Conservation (phyloP, 2,329 filamentous ascomycete genomes). For the Beauveria australis region DNA sequence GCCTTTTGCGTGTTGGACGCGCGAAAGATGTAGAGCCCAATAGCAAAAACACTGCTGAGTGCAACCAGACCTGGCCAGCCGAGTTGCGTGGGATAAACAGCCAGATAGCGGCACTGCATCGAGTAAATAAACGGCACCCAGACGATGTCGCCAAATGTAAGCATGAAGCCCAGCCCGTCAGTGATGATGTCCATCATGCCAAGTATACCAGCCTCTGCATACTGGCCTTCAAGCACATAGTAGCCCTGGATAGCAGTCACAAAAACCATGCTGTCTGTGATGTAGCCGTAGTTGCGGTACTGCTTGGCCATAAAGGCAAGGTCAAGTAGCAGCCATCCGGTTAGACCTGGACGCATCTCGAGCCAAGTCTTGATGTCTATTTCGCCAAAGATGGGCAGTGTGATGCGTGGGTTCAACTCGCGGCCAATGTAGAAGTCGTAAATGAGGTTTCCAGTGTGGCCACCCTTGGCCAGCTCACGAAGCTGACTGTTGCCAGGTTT, state of each 20-base stretch:
- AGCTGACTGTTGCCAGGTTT: constrained; percentile 58
- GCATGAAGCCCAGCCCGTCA: constrained; percentile 89
- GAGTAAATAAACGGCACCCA: constrained; percentile 89
- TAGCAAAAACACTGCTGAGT: constrained; percentile 55
- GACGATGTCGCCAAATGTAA: constrained; percentile 78
- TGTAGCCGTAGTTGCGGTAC: constrained; percentile 68
- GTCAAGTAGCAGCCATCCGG: constrained; percentile 78
- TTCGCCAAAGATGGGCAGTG: constrained; percentile 67
- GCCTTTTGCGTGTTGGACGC: constrained; percentile 86
- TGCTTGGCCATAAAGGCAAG: constrained; percentile 77
- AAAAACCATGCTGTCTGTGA: constrained; percentile 77
- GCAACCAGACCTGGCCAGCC: constrained; percentile 54
- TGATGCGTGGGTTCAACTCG: constrained; percentile 79
- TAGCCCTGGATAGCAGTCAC: constrained; percentile 65
- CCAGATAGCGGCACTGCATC: constrained; percentile 72
- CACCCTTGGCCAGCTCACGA: constrained; percentile 71
- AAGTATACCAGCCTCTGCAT: constrained; percentile 76
- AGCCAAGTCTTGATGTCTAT: constrained; percentile 83
- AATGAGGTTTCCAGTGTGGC: constrained; percentile 69
- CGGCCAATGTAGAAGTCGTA: constrained; percentile 98
- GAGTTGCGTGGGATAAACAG: constrained; percentile 68
- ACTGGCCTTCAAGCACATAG: constrained; percentile 75
- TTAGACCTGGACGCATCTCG: constrained; percentile 78
- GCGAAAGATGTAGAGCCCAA: constrained; percentile 81
- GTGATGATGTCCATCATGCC: constrained; percentile 88